Base-by-base conservation (phyloP, 768 basidiomycete species). In the Trametes elegans region DNA sequence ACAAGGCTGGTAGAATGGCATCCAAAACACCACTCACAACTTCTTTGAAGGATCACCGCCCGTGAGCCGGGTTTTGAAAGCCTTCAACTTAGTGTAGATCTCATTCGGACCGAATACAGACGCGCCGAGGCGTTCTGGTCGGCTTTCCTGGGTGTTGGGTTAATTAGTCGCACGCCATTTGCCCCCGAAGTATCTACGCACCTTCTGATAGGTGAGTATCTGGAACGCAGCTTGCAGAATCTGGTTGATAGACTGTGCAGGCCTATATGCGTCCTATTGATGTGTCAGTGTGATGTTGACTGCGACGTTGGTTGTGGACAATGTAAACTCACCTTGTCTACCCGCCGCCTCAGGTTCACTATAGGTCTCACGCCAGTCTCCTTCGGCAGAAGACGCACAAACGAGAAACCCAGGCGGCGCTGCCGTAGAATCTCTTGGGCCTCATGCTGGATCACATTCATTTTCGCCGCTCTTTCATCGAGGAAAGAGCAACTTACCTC, bases 301-400 rank as follows among this genome's bases (percentile, higher is more conserved):
- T n/a, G n/a, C n/a, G n/a, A n/a, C n/a, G n/a, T n/a, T n/a, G n/a
- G n/a, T n/a, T 11, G 26, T 18, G n/a, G 16, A 48, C 5, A 13
- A 52, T 42, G 59, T 24, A 44, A 74, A 76, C 59, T 66, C 71
- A 49, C 63, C 66, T 65, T 54, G 54, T 62, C 24, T 67, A 72
- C 63, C 47, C 84, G 78, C 21, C 74, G 69, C n/a, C 84, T 79
- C 38, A 98, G 74, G 66, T 99, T 98, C 24, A 97, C 90, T 57
- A 98, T 96, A 0, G 95, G 95, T 27, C 97, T 79, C 3, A 98
- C 92, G 0, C 97, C 97, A 3, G 85, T 90, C 54, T 95, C 95
- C 69, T 98, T 99, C 0, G 97, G 97, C 18, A 99, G 74, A 7
- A 98, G 76, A 2, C 97, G 82, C 14, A 96, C 84, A 60, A 88